Conservation (phyloP, 805 yeast genomes). For the Metahyphopichia silvanorum region DNA sequence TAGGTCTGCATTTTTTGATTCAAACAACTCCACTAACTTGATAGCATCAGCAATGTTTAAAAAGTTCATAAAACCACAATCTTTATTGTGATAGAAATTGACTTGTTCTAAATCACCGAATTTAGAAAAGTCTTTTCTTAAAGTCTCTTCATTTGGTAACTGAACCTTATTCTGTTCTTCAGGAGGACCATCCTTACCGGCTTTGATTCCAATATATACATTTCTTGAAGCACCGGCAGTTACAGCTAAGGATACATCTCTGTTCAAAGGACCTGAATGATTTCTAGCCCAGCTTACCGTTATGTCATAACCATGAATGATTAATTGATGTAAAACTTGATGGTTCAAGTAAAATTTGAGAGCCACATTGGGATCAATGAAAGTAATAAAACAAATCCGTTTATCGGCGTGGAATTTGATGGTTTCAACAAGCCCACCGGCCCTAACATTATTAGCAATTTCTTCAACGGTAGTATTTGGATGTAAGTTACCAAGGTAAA, state of each 20-base stretch:
- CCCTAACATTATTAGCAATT: slow-evolving; percentile 71
- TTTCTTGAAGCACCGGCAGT: slow-evolving; percentile 76
- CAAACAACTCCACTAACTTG: slow-evolving; percentile 57
- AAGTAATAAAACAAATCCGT: slow-evolving; percentile 66
- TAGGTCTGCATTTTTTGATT: slow-evolving; percentile 18
- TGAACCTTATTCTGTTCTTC: slow-evolving; percentile 13
- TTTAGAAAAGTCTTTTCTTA: slow-evolving; percentile 56
- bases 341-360: slow-evolving; percentile 62
- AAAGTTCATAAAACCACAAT: slow-evolving; percentile 75
- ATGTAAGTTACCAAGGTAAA: slow-evolving; percentile 66
- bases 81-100: slow-evolving; percentile 63
- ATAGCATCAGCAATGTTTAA: slow-evolving; percentile 62
- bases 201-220: slow-evolving; percentile 64
- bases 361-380: slow-evolving; percentile 62
- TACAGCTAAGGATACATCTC: slow-evolving; percentile 57
- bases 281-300: slow-evolving; percentile 72
- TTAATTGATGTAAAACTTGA: slow-evolving; percentile 53
- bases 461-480: slow-evolving; percentile 66
- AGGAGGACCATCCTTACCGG: slow-evolving; percentile 15
- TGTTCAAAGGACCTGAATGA: slow-evolving; percentile 59
- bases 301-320: slow-evolving; percentile 58
- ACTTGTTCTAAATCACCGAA: slow-evolving; percentile 79
- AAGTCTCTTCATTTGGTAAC: slow-evolving; percentile 41
- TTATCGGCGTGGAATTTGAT: slow-evolving; percentile 51
- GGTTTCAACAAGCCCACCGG: slow-evolving; percentile 66